Percentiles rank a stretch among this genome's conserved stretches.
phyloP scores from a whole-genome alignment of 1,284 basidiomycete species.

The Microbotryomycetes sp. region DNA sequence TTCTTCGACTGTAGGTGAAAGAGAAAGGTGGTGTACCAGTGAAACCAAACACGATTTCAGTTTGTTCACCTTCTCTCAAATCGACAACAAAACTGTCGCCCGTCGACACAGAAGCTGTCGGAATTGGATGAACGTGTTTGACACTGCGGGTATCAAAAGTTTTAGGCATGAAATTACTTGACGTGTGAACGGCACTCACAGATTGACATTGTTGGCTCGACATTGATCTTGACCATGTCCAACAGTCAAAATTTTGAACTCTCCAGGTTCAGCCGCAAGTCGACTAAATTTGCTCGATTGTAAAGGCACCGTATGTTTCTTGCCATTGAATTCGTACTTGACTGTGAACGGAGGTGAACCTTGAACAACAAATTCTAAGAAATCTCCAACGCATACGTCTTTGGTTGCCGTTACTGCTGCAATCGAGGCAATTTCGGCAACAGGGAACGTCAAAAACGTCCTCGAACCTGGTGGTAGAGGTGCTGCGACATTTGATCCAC shows the following conservation, averaged over 20 bases:
- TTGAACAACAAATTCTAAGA: slow-evolving; percentile 84
- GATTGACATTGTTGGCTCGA: slow-evolving; percentile 55
- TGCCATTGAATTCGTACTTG: slow-evolving; percentile 77
- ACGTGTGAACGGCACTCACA: slow-evolving; percentile 34
- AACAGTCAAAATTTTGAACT: slow-evolving; percentile 74
- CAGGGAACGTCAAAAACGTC: slow-evolving; percentile 69
- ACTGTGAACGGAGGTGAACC: slow-evolving; percentile 94
- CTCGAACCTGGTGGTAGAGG: slow-evolving; percentile 31
- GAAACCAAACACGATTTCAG: slow-evolving; percentile 79
- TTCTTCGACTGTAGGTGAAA: slow-evolving; percentile 52
- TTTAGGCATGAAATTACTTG: neutral
- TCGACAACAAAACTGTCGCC: slow-evolving; percentile 75
- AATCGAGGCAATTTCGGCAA: slow-evolving; percentile 90
- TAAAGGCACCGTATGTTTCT: slow-evolving; percentile 67
- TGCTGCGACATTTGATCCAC: slow-evolving; percentile 4
- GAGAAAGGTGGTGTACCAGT: slow-evolving; percentile 89
- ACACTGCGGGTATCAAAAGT: slow-evolving; percentile 48
- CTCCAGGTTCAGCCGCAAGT: slow-evolving; percentile 69
- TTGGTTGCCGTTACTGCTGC: slow-evolving; percentile 68
- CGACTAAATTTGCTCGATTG: slow-evolving; percentile 72
- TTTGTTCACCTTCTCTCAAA: slow-evolving; percentile 65
- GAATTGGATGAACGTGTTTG: slow-evolving; percentile 73
- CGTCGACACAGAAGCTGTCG: slow-evolving; percentile 76
- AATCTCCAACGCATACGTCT: slow-evolving; percentile 87
- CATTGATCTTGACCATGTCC: slow-evolving; percentile 57